Evolutionary conservation across 1,139 yeast species (phyloP).

Genomic region (Suhomyces wounanorum): DNA sequence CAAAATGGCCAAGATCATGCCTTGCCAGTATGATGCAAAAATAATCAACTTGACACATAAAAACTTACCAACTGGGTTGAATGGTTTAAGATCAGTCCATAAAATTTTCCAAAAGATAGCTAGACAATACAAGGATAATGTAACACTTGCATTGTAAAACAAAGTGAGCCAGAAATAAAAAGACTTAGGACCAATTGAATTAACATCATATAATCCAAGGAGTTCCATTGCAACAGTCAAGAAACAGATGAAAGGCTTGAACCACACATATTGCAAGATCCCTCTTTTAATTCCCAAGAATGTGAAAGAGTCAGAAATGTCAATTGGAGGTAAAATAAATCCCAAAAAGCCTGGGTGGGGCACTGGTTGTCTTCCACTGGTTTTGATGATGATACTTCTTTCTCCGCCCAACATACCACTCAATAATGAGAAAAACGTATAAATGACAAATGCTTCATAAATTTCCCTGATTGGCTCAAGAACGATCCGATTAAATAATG

Average conservation of each 20-base stretch:
- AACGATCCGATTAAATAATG: slow-evolving; percentile 41
- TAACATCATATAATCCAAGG: slow-evolving; percentile 51
- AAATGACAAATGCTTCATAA: slow-evolving; percentile 94
- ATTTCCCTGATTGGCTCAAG: slow-evolving; percentile 83
- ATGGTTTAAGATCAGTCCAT: slow-evolving; percentile 72
- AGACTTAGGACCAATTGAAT: slow-evolving; percentile 50
- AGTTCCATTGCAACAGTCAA: slow-evolving; percentile 54
- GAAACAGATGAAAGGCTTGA: slow-evolving; percentile 77
- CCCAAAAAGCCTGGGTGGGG: slow-evolving; percentile 66
- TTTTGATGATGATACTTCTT: slow-evolving; percentile 69
- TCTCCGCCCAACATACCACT: slow-evolving; percentile 92
- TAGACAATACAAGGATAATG: slow-evolving; percentile 77
- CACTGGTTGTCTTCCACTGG: slow-evolving; percentile 76
- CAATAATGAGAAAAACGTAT: slow-evolving; percentile 83
- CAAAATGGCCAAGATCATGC: slow-evolving; percentile 65
- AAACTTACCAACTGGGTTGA: slow-evolving; percentile 89
- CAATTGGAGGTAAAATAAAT: slow-evolving; percentile 56
- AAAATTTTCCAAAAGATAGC: slow-evolving; percentile 93
- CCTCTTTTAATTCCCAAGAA: slow-evolving; percentile 81
- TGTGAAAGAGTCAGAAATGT: slow-evolving; percentile 83
- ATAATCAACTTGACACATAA: slow-evolving; percentile 89
- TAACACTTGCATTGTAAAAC: slow-evolving; percentile 76
- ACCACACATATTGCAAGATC: slow-evolving; percentile 91
- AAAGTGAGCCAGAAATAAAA: slow-evolving; percentile 68
- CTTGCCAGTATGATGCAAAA: slow-evolving; percentile 98